A percentile compares a stretch with the other conserved stretches of the same genome.
phyloP scores from a whole-genome alignment of 306 rosid genomes.

The Sechiopsis laciniata region DNA sequence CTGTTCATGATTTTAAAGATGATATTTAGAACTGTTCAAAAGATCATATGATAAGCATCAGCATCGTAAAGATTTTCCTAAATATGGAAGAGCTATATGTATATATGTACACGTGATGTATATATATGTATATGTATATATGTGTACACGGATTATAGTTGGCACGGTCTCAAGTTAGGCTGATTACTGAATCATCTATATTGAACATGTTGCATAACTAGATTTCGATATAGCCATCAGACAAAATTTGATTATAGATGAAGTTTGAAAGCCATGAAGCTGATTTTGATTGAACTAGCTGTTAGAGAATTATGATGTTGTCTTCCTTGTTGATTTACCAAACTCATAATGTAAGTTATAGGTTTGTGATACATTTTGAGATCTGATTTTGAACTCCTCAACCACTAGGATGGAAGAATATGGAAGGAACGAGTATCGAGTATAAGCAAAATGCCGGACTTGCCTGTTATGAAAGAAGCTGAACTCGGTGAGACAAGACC shows the following conservation, averaged over 20 bases:
- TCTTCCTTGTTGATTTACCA: background rate
- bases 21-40: background rate
- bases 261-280: background rate
- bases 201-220: background rate
- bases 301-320: background rate
- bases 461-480: constrained; percentile 75
- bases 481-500: constrained; percentile 42
- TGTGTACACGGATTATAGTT: background rate
- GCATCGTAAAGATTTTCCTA: background rate
- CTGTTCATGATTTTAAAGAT: background rate
- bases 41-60: background rate
- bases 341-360: constrained; percentile 7
- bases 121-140: too few species aligned
- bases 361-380: constrained; percentile 26
- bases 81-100: background rate
- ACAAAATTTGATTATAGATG: background rate
- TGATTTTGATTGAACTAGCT: constrained; percentile 9
- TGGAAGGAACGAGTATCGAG: constrained; percentile 90
- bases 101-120: background rate
- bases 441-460: constrained; percentile 57
- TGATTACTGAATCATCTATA: background rate
- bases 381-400: constrained; percentile 23
- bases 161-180: background rate
- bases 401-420: constrained; percentile 78
- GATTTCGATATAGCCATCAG: background rate